Base-by-base conservation (phyloP, 2,329 filamentous ascomycete species). In the Claviceps sp. region DNA sequence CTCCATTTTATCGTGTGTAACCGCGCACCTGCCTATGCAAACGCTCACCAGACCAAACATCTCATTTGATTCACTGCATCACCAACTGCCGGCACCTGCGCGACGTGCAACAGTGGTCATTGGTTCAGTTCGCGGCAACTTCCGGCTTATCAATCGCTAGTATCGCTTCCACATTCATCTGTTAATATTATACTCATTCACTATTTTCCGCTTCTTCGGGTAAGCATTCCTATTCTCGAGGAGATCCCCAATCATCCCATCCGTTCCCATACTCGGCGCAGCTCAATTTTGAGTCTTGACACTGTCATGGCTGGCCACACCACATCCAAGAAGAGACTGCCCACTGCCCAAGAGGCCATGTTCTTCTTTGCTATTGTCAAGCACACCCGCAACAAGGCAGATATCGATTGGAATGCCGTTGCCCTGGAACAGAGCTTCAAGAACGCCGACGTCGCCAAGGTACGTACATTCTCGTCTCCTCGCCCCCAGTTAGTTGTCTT, bases 341-440 rank as follows among this genome's bases (percentile, higher is more conserved):
- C 70, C 0, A 71, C 63, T 5, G 56, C 65, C 1, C 57, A 63
- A 4, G 72, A 76, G 54, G 66, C 68, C 8, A 67, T 67, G 58
- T 68, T 74, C 44, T 73, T 73, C 59, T 67, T 68, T 53, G 65
- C 67, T 50, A 68, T 76, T 43, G 62, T 75, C 53, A 70, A 71
- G 57, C 62, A 74, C 52, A 67, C 66, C 44, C 63, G 62, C 22
- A 69, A 65, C 63, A 69, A 68, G 55, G 68, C 69, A 3, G 69
- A 71, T 1, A 66, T 74, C 38, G 70, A 79, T 57, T 78, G 76
- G 76, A 60, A 67, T 0, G 60, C 58, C 4, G 70, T 78, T 2
- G 74, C 75, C 1, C 34, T 49, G 0, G 68, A 70, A 13, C 60
- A 64, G 13, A 64, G 66, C 8, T 72, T 74, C 65, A 74, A 74